Percentiles rank a stretch among this genome's conserved stretches.
Conservation (phyloP, 306 rosid genomes). For the Acacia acuminata region DNA sequence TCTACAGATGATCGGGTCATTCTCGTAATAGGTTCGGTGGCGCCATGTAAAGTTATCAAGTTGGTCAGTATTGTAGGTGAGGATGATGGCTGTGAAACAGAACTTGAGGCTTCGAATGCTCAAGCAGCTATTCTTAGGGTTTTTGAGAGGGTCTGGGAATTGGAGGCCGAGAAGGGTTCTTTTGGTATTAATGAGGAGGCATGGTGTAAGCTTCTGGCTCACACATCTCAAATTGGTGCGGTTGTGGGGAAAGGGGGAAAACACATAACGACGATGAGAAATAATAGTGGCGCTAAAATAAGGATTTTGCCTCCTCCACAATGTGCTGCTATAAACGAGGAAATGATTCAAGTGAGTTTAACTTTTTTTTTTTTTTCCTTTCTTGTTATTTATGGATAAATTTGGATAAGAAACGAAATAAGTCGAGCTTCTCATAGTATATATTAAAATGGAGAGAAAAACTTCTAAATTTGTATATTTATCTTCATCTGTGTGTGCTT, state of each 20-base stretch:
- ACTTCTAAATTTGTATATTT: neutral
- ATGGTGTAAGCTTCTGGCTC: slow-evolving; percentile 49
- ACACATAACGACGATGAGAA: slow-evolving; percentile 47
- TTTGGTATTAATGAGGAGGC: slow-evolving; percentile 30
- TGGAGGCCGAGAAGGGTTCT: slow-evolving; percentile 35
- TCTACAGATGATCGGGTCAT: slow-evolving; percentile 44
- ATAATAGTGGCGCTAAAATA: slow-evolving; percentile 47
- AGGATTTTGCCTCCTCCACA: slow-evolving; percentile 51
- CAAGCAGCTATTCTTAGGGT: slow-evolving; percentile 64
- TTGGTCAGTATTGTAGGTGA: slow-evolving; percentile 15
- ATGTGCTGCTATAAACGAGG: slow-evolving; percentile 45
- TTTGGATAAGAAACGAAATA: neutral
- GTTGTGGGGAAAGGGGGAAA: slow-evolving; percentile 69
- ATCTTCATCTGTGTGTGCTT: neutral
- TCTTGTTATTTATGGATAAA: slow-evolving; percentile 1
- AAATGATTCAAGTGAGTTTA: slow-evolving; percentile 52
- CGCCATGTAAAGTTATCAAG: slow-evolving; percentile 20
- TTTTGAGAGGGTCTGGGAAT: slow-evolving; percentile 57
- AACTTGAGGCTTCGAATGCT: slow-evolving; percentile 46
- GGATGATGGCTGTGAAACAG: slow-evolving; percentile 22
- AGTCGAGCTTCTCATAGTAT: neutral
- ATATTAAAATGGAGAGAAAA: neutral
- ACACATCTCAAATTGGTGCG: slow-evolving; percentile 56
- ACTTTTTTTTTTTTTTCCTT: neutral
- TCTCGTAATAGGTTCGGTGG: slow-evolving; percentile 45